Base-by-base conservation (phyloP, 148 eudicot species). In the Amaranthus cruentus region DNA sequence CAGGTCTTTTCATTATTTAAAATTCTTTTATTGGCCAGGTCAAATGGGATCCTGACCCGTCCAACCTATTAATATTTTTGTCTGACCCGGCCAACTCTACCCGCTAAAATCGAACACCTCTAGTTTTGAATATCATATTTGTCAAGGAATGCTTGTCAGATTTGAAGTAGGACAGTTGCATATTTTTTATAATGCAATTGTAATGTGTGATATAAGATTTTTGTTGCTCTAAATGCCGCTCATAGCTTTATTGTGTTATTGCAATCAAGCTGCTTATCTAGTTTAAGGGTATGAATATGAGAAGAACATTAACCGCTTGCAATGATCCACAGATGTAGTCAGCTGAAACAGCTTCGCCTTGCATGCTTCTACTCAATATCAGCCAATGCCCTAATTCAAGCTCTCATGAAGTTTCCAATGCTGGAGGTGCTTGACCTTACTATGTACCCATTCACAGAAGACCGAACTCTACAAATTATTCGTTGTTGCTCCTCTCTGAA, bases 381-480 rank as follows among this genome's bases (percentile, higher is more conserved):
- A 3, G 83, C 83, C 66, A 79, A 75, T 1, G 83, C 85, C 38
- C 76, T 90, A 69, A 66, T 73, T 57, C 80, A 87, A 77, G 85
- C 87, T 47, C 69, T 84, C 48, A 73, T 73, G 79, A 84, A 80
- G 48, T 70, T 89, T 9, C 84, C 88, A 4, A 69, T 71, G 18
- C 76, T 90, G 68, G 90, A 93, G 80, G 91, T 90, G 74, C 84
- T 90, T 66, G 86, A 87, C 68, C 79, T 89, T 61, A 76, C 78
- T 62, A 69, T 67, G 54, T 73, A 75, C 55, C 14, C 78, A 0
- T 49, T 83, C 66, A n/a, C 79, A 68, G 69, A 52, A 47, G 77
- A 78, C 53, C 73, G 75, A 14, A 71, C 83, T 10, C 72, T 73
- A 78, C 73, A 47, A 28, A 67, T 88, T 21, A 90, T 90, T 21